These are phyloP conservation scores for Zymoseptoria passerinii DNA, from an alignment of 2,329 filamentous ascomycete species.

Conservation along the genomic window DNA sequence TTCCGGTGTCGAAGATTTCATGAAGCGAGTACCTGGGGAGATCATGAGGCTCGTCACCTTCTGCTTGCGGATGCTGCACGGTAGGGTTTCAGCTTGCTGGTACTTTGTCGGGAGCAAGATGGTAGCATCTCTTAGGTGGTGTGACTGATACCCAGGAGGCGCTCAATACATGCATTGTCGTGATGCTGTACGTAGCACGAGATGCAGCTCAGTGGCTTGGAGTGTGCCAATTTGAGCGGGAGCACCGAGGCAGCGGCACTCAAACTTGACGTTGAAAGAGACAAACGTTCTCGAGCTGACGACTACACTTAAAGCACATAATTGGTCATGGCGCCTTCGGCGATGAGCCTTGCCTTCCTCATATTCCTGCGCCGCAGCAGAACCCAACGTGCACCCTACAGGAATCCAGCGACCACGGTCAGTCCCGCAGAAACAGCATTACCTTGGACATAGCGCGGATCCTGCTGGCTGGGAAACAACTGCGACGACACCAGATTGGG, in stretches of 20 bases:
- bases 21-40: neutral
- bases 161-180: neutral
- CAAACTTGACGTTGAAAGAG: no score
- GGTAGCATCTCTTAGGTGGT: neutral
- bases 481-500: conserved; percentile 26
- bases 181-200: no score
- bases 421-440: conserved; percentile 25
- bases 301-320: neutral
- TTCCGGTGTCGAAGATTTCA: neutral
- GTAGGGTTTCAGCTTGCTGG: neutral
- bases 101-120: neutral
- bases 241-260: no score
- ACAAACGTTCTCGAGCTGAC: neutral
- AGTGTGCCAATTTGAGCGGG: no score
- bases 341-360: neutral
- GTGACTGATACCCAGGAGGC: neutral
- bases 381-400: conserved; percentile 21
- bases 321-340: neutral
- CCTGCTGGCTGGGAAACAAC: conserved; percentile 28
- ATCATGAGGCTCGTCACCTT: neutral
- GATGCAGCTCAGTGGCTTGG: no score
- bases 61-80: neutral
- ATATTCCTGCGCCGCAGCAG: conserved; percentile 15
- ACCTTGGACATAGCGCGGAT: conserved; percentile 26
- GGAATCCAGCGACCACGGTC: conserved; percentile 19